Percentiles rank a stretch among this genome's conserved stretches.
Conservation (phyloP, 2,329 filamentous ascomycete genomes). For the Mollisiaceae sp. region DNA sequence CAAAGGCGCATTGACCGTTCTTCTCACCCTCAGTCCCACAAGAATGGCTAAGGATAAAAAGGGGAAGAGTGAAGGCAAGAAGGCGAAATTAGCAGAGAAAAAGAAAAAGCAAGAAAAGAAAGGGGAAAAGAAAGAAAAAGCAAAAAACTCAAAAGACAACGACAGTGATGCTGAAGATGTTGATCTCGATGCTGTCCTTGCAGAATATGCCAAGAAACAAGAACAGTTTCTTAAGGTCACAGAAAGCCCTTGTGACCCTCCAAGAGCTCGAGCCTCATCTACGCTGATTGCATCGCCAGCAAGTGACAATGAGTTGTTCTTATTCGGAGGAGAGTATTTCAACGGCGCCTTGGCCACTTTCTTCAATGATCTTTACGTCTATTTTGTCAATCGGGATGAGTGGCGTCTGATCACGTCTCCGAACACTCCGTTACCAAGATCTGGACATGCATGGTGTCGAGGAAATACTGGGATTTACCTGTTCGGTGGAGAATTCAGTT, state of each 20-base stretch:
- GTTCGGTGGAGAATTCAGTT: conserved; percentile 96
- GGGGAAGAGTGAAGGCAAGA: conserved; percentile 51
- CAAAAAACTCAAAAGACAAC: conserved; percentile 76
- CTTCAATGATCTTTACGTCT: conserved; percentile 70
- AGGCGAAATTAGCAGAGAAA: conserved; percentile 64
- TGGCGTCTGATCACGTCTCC: conserved; percentile 91
- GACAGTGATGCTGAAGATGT: conserved; percentile 92
- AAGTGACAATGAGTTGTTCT: conserved; percentile 83
- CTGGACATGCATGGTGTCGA: conserved; percentile 93
- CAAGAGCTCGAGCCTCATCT: conserved; percentile 77
- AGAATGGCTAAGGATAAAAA: conserved; percentile 60
- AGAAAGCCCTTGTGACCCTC: conserved; percentile 75
- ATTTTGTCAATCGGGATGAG: conserved; percentile 82
- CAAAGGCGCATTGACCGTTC: neutral
- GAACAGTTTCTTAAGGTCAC: conserved; percentile 94
- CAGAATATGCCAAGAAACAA: conserved; percentile 91
- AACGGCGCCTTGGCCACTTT: conserved; percentile 84
- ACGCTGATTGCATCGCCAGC: conserved; percentile 84
- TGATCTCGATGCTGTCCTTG: conserved; percentile 90
- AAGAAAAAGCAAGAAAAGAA: conserved; percentile 86
- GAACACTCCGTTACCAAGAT: conserved; percentile 88
- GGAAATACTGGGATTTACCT: conserved; percentile 90
- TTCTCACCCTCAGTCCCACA: neutral
- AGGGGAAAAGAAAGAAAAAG: conserved; percentile 82
- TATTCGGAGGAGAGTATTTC: conserved; percentile 96